Evolutionary conservation across 2,329 filamentous ascomycete species (phyloP).

Genomic region (Dothistroma pini): DNA sequence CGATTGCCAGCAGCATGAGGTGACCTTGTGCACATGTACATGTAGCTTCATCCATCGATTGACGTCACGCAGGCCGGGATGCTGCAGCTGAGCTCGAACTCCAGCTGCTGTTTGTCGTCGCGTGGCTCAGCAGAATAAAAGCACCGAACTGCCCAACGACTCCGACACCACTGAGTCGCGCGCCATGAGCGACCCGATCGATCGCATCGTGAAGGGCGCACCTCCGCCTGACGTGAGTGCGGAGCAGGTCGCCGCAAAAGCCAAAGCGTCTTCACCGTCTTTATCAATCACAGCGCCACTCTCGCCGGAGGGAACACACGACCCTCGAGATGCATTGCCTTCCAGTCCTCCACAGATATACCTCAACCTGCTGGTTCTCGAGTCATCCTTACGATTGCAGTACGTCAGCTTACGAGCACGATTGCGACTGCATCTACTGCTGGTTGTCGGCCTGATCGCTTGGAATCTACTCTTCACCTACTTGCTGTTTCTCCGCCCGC

Average conservation of each 20-base stretch:
- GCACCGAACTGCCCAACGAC: not conserved
- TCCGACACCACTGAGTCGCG: not conserved
- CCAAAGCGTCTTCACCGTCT: constrained; percentile 36
- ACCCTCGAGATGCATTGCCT: constrained; percentile 77
- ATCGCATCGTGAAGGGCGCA: constrained; percentile 89
- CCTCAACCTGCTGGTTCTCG: constrained; percentile 94
- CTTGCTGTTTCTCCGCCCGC: constrained; percentile 88
- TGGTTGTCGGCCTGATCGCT: constrained; percentile 70
- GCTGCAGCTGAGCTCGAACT: not conserved
- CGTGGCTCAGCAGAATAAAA: not conserved
- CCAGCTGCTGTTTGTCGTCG: not conserved
- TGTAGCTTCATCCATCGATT: not conserved
- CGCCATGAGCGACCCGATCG: constrained; percentile 46
- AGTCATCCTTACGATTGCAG: constrained; percentile 87
- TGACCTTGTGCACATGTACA: too few relatives aligned
- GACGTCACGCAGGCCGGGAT: constrained; percentile 4
- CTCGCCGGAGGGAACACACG: constrained; percentile 43
- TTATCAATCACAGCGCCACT: constrained; percentile 42
- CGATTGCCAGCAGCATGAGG: not conserved
- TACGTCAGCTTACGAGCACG: constrained; percentile 87
- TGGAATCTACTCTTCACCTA: constrained; percentile 88
- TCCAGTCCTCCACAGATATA: constrained; percentile 95
- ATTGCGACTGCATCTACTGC: constrained; percentile 88
- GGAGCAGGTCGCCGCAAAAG: constrained; percentile 39
- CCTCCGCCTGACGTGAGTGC: constrained; percentile 59